Base-by-base conservation (phyloP, 2,329 filamentous ascomycete species). In the Colletotrichum aenigma region DNA sequence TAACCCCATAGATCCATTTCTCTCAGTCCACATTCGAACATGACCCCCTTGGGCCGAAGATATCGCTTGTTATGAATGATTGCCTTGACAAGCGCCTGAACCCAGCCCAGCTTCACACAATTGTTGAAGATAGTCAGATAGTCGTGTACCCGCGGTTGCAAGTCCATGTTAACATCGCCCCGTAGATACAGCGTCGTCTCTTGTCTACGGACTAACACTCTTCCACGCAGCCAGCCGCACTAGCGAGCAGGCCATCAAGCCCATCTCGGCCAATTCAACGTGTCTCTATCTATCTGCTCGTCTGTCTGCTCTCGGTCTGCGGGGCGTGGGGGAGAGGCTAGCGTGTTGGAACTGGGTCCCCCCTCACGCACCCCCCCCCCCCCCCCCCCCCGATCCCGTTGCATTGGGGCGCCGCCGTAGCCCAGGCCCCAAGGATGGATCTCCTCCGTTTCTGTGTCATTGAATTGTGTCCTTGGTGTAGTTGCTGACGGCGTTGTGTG, bases 361-460 rank as follows among this genome's bases (percentile, higher is more conserved):
- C 34, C 15, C 28, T 34, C 71, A 30, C 34, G 30, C 34, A 16
- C 13, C 15, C 34, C 68, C 24, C 24, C 24, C 24, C 24, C 24
- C 24, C 15, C 34, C 68, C 13, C 15, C 34, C 68, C 72, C 68
- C 72, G 70, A 73, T 75, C 68, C 55, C 69, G 71, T 70, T 65
- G 71, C 72, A 75, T 75, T 72, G 69, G 72, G 58, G 43, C 43
- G 43, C n/a, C 68, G 69, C 61, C 62, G 55, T 48, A 43, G 30
- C n/a, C 43, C 38, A 67, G 65, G 18, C 55, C 30, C 12, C 15
- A 30, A 58, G 30, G 56, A 62, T 62, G 67, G 56, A 70, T 38
- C 68, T 67, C 16, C 43, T 58, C 38, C 58, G 71, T 48, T 70
- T 70, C 71, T 75, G 73, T 75, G 73, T 75, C 73, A 75, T 75